Conservation (phyloP, 2,329 filamentous ascomycete species). For the Aspergillus bombycis region DNA sequence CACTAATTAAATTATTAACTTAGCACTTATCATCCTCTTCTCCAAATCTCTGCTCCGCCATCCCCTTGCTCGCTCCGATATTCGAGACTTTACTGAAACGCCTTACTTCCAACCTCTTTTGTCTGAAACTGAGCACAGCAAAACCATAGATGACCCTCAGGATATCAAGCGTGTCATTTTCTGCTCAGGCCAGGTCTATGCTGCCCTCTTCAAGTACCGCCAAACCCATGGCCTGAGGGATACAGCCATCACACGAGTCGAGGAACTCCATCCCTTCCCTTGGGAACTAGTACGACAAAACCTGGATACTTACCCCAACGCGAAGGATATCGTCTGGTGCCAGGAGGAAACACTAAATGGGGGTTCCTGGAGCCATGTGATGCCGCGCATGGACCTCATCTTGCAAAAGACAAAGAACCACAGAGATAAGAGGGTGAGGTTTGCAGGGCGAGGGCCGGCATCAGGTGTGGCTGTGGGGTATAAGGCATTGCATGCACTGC, state of each 20-base stretch:
- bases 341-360: constrained; percentile 7
- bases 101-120: neutral
- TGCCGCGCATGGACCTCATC: neutral
- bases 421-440: neutral
- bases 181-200: constrained; percentile 5
- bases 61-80: neutral
- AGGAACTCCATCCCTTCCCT: constrained; percentile 6
- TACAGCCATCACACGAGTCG: neutral
- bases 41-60: constrained; percentile 6
- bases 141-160: neutral
- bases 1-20: neutral
- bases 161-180: neutral
- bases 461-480: constrained; percentile 1
- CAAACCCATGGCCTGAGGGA: neutral
- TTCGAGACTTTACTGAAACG: neutral
- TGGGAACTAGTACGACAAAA: neutral
- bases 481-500: neutral
- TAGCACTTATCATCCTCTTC: constrained; percentile 3
- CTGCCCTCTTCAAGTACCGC: neutral
- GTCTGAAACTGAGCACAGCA: neutral
- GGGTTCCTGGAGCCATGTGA: neutral
- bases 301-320: neutral
- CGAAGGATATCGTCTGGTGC: constrained; percentile 1
- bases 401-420: neutral
- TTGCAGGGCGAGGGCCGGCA: neutral